Base-by-base conservation (phyloP, 108 stramenopile genomes). In the Epithemia pelagica region DNA sequence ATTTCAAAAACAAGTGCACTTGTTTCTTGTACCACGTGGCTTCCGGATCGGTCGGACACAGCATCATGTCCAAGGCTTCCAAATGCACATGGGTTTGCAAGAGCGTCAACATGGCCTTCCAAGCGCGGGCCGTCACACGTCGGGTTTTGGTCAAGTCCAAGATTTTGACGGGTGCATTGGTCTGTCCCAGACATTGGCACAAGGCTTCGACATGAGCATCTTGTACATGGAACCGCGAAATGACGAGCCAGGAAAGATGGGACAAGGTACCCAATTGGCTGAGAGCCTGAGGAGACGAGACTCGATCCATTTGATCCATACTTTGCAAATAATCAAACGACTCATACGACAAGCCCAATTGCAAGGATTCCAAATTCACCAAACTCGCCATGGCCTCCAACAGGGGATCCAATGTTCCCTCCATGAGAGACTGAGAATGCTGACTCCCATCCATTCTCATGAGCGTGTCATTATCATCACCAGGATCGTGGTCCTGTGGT, bases 261-360 rank as follows among this genome's bases (percentile, higher is more conserved):
- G n/a, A 8, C 31, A 27, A 62, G 31, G 61, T 30, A 30, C n/a
- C 26, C 24, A 62, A n/a, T 32, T n/a, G n/a, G 28, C 31, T 62
- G 27, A 62, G 26, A 7, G 56, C 56, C 22, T 26, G 7, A 27
- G 56, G 22, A n/a, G 56, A 58, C 5, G 37, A 46, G 37, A 46
- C 37, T 46, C 37, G 37, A 46, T 46, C 37, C 37, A 46, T 46
- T 5, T 15, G 37, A 46, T 46, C 37, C 56, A 58, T 18, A 27
- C 25, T 26, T 26, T n/a, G 56, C 22, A 58, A 27, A 26, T n/a
- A 27, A 7, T 58, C 56, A 27, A 18, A 58, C 15, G 25, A 58
- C 7, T 7, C 8, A 26, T 23, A 5, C 5, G 56, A 58, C 25
- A 58, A 27, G 8, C 56, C 56, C 7, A 58, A 8, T 27, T 58